phyloP scores from a whole-genome alignment of 106 monocot genomes.

The Xerophyta viscosa region DNA sequence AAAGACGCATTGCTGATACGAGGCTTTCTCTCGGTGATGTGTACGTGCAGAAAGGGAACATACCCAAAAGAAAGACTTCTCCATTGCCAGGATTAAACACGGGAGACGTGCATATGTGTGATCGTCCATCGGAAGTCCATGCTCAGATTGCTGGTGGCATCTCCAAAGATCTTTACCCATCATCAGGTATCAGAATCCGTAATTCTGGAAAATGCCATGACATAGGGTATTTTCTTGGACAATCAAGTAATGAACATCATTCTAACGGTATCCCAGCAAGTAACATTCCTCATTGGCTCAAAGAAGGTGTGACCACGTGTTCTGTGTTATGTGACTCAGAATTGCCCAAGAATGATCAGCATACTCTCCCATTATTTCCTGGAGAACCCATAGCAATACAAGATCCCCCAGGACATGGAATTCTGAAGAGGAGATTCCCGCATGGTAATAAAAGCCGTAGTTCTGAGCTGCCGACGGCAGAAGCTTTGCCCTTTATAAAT shows the following conservation, averaged over 20 bases:
- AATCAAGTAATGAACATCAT: slow-evolving; percentile 7
- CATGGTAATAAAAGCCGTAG: background rate
- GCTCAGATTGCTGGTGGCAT: slow-evolving; percentile 2
- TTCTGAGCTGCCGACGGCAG: slow-evolving; percentile 4
- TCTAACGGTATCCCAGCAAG: slow-evolving; percentile 8
- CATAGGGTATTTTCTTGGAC: slow-evolving; percentile 8
- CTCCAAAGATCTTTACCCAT: background rate
- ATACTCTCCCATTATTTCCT: background rate
- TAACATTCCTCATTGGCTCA: slow-evolving; percentile 74
- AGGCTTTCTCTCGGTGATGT: slow-evolving; percentile 57
- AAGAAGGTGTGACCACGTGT: slow-evolving; percentile 22
- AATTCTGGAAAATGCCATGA: slow-evolving; percentile 6
- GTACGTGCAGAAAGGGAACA: slow-evolving; percentile 25
- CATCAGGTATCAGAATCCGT: slow-evolving; percentile 4
- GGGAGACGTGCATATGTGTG: background rate
- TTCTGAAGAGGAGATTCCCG: slow-evolving; percentile 34
- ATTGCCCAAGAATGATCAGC: slow-evolving; percentile 9
- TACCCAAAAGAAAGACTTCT: slow-evolving; percentile 8
- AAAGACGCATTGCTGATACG: slow-evolving; percentile 23
- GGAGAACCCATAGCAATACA: slow-evolving; percentile 14
- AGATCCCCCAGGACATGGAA: slow-evolving; percentile 26
- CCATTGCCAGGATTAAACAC: slow-evolving; percentile 8
- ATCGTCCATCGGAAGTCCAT: slow-evolving; percentile 5
- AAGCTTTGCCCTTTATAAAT: background rate
- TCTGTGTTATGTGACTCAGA: slow-evolving; percentile 10